Evolutionary conservation across 164 flowering plant genomes (phyloP), one percentile per base, ranked within the genome.

Genomic region (Chimonanthus praecox): DNA sequence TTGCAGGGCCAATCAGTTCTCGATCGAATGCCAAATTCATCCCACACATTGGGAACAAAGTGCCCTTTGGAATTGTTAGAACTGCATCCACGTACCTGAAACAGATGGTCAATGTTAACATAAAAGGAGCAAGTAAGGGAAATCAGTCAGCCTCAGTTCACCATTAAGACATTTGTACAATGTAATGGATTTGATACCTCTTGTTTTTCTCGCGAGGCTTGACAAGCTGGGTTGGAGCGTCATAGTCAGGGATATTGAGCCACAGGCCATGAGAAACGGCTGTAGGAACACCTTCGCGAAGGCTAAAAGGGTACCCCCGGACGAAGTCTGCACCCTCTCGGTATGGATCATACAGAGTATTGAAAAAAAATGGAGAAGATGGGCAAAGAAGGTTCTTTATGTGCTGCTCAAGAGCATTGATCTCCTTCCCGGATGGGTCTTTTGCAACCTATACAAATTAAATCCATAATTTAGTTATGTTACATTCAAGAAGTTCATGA

Each of bases 191-290:
- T 7, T 8, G 15, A 45, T 78, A 88, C 92, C 97, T 83, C 0
- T 86, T 85, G 83, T 91, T 91, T 75, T 90, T 88, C 84, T 91
- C 94, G 13, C 47, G 86, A 61, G 94, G 96, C 84, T 91, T 90
- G 70, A 90, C 96, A 74, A 89, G 90, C 75, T 91, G 96, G 68
- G 96, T 91, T 20, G 96, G 96, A 7, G 97, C 97, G 84, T 91
- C 97, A 76, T 91, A 91, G 70, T 91, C 94, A 0, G 96, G 90
- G 72, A 90, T 90, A 85, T 90, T 90, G 73, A 90, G 86, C 94
- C 94, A 90, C 9, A 90, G 87, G 20, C 94, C 94, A 85, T 88
- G 92, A 75, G 94, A 90, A 61, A 90, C 90, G 62, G 93, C 96
- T 2, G 93, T 89, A n/a, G 90, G 87, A n/a, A 73, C 90, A 78